phyloP scores from a whole-genome alignment of 2,329 filamentous ascomycete genomes.

The Xylaria digitata region DNA sequence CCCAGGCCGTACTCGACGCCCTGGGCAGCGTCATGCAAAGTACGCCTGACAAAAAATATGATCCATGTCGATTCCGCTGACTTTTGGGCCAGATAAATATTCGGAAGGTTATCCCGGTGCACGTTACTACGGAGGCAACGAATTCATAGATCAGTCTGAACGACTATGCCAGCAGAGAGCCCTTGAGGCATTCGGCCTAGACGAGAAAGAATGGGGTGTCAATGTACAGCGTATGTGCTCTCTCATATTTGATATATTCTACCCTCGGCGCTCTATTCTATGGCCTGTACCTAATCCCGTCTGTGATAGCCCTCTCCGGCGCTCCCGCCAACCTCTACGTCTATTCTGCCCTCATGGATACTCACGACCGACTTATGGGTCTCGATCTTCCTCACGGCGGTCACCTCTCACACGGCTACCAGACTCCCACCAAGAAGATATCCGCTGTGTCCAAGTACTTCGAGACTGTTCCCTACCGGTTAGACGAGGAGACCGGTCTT shows the following conservation, averaged over 20 bases:
- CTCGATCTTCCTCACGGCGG: conserved; percentile 96
- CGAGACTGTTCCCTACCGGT: conserved; percentile 94
- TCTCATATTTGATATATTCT: background rate
- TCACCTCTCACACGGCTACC: conserved; percentile 96
- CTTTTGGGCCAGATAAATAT: conserved; percentile 79
- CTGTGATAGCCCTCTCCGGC: conserved; percentile 75
- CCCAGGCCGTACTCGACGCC: conserved; percentile 90
- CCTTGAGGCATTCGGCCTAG: conserved; percentile 85
- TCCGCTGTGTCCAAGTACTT: conserved; percentile 99
- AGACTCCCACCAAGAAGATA: conserved; percentile 93
- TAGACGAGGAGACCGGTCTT: conserved; percentile 88
- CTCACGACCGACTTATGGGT: conserved; percentile 96
- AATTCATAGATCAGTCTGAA: conserved; percentile 94
- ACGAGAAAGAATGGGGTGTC: conserved; percentile 91
- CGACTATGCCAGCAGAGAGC: conserved; percentile 90
- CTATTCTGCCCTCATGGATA: conserved; percentile 91
- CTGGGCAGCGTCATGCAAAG: conserved; percentile 96
- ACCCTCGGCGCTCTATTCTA: conserved; percentile 3
- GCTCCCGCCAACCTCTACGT: conserved; percentile 85
- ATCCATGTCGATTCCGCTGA: conserved; percentile 8
- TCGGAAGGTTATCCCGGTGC: conserved; percentile 98
- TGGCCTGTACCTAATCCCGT: conserved; percentile 31
- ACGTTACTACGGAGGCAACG: conserved; percentile 95
- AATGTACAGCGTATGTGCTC: conserved; percentile 83
- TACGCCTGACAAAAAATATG: conserved; percentile 55